Conservation (phyloP, 768 basidiomycete genomes). For the Panaeolus cyanescens region DNA sequence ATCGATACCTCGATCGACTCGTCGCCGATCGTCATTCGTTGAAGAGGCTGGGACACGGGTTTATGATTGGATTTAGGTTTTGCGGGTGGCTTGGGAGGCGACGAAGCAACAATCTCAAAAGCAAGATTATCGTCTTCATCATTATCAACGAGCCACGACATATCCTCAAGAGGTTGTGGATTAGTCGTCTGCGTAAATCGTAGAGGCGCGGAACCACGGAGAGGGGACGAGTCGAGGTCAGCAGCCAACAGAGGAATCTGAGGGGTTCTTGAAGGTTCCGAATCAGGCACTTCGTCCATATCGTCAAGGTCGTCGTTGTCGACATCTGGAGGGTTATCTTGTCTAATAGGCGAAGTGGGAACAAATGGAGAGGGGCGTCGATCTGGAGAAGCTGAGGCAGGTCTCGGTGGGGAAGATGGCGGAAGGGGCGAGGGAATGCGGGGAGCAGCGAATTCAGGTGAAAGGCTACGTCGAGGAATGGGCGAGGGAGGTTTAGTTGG, state of each 20-base stretch:
- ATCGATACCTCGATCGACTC: constrained; percentile 28
- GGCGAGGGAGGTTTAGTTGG: background rate
- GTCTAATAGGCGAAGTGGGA: background rate
- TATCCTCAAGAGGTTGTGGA: constrained; percentile 33
- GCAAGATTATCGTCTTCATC: constrained; percentile 65
- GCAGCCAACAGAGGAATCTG: background rate
- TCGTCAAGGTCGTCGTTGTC: background rate
- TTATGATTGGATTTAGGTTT: constrained; percentile 2
- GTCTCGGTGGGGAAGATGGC: background rate
- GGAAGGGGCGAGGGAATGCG: background rate
- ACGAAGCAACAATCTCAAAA: constrained; percentile 54
- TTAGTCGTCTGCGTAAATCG: background rate
- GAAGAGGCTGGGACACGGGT: too few relatives aligned
- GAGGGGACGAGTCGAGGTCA: background rate
- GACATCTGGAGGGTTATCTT: background rate
- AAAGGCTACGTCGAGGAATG: background rate
- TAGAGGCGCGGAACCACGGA: constrained; percentile 1
- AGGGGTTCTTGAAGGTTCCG: constrained; percentile 18
- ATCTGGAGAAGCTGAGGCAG: background rate
- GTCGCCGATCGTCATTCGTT: constrained; percentile 16
- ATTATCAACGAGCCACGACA: constrained; percentile 68
- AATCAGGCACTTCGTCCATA: constrained; percentile 24
- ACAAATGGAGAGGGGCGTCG: background rate
- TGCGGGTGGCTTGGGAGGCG: constrained; percentile 32
- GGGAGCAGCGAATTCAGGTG: background rate